A percentile compares a stretch with the other conserved stretches of the same genome.
These are phyloP conservation scores for Auriscalpium orientale DNA, from an alignment of 768 basidiomycete genomes.

Conservation along the genomic window DNA sequence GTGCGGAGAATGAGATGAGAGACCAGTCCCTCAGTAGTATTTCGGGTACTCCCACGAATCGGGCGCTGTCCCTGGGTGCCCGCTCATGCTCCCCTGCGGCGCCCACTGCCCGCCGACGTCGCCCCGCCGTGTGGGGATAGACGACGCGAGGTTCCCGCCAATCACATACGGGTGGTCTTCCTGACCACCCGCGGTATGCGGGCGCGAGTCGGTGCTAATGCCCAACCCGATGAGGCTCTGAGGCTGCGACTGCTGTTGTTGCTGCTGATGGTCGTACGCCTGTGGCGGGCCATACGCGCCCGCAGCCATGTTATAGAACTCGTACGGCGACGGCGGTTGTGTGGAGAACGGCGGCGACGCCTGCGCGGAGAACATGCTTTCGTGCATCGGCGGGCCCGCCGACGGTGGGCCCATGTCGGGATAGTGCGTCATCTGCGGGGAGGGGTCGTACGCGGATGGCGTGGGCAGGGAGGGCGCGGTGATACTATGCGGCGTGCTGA, in stretches of 20 bases:
- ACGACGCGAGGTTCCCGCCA: no score
- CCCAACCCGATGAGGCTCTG: background rate
- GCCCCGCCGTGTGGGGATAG: no score
- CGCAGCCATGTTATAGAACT: conserved; percentile 2
- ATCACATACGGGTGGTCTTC: no score
- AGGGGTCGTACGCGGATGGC: background rate
- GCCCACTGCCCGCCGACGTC: no score
- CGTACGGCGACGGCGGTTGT: background rate
- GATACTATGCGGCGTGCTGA: background rate
- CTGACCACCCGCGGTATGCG: no score
- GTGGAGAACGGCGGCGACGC: conserved; percentile 8
- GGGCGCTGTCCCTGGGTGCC: no score
- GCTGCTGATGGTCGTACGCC: background rate
- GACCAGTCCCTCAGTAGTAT: no score
- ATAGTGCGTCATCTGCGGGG: background rate
- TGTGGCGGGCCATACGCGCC: conserved; percentile 9
- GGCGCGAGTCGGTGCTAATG: background rate
- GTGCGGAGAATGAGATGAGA: no score
- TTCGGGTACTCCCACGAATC: no score
- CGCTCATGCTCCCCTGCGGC: no score
- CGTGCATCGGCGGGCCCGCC: background rate
- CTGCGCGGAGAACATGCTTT: background rate
- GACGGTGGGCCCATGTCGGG: background rate
- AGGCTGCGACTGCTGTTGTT: background rate
- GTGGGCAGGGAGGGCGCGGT: background rate